Base-by-base conservation (phyloP, 2,329 filamentous ascomycete species). In the Ceratocystis cubensis region DNA sequence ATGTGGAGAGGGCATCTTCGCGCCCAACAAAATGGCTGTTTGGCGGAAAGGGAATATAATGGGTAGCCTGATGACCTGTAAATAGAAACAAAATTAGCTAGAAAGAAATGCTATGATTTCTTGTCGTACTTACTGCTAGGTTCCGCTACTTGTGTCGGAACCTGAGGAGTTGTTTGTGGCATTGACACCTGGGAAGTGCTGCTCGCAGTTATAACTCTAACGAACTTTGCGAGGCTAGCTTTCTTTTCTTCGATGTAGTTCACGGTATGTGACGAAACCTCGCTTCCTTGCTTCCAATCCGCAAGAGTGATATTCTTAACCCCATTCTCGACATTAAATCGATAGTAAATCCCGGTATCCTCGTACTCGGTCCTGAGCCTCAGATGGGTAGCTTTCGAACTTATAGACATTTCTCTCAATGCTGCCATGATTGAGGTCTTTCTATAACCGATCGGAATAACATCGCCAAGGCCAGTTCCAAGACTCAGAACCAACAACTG, bases 251-350 rank as follows among this genome's bases (percentile, higher is more conserved):
- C 64, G 5, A 72, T 22, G 63, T 71, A 72, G 56, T 69, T 71
- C 13, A 62, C 25, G 1, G 71, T 71, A 44, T 71, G 71, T 37
- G 70, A 66, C 2, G 70, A 69, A 20, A 72, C 71, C n/a, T 20
- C 61, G 57, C 69, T 71, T 6, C 65, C 37, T 61, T 71, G 71
- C 37, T 72, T 61, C 72, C 71, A 74, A 44, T 73, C 72, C 0
- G 71, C 69, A 5, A 73, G 56, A 0, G 68, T 70, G 22, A 73
- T 65, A 61, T 72, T 69, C 37, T 72, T 45, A 5, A 74, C 61
- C 4, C 73, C 73, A n/a, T 67, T 68, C 10, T 72, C 70, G 1
- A 74, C 72, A 46, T 72, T 72, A 64, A 74, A 72, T 15, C 72
- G 68, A 44, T 69, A 69, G 66, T 74, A 73, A 20, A 67, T 65